Evolutionary conservation across 768 basidiomycete genomes (phyloP), one percentile per base, ranked within the genome.

Genomic region (Paxillus rubicundulus): DNA sequence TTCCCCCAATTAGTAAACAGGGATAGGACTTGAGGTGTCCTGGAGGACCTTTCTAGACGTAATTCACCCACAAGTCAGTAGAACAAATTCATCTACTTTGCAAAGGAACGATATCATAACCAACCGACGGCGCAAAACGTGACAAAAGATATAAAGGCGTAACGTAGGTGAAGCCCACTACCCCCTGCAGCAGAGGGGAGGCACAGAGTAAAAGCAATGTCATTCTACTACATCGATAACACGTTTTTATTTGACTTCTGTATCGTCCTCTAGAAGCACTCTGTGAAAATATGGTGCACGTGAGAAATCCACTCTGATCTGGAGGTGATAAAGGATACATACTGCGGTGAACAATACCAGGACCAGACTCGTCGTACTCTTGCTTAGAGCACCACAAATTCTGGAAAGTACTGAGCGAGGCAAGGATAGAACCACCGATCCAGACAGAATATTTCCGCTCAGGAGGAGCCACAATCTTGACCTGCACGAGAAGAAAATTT

Each of bases 371-470:
- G 69, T 93, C 92, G 74, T 93, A 94, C 76, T 94, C 92, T 65
- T 92, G 89, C 74, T 91, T 91, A 53, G 86, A 85, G 74, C 87
- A 87, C 92, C 94, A 97, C 74, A 95, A 76, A 70, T 93, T 94
- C 78, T 96, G 93, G 93, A 96, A 96, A 61, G 93, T 95, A 66
- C 84, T 87, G 45, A 97, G 81, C 30, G 91, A 93, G 41, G 92
- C 93, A 60, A 90, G 74, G 63, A 89, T 90, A 39, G 86, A 87
- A 54, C 87, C 88, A 75, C 88, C 88, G 62, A 93, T 93, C 90
- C 94, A 97, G 73, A 95, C 93, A 49, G 90, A 92, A 82, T 93
- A 93, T 71, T 92, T 96, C 63, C 92, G 79, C 78, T 96, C 92
- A 49, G 92, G 92, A 46, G 93, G 92, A 54, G 92, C 89, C 53